Evolutionary conservation across 2,329 filamentous ascomycete genomes (phyloP), one percentile per base, ranked within the genome.

Genomic region (Paraconiothyrium sp.): DNA sequence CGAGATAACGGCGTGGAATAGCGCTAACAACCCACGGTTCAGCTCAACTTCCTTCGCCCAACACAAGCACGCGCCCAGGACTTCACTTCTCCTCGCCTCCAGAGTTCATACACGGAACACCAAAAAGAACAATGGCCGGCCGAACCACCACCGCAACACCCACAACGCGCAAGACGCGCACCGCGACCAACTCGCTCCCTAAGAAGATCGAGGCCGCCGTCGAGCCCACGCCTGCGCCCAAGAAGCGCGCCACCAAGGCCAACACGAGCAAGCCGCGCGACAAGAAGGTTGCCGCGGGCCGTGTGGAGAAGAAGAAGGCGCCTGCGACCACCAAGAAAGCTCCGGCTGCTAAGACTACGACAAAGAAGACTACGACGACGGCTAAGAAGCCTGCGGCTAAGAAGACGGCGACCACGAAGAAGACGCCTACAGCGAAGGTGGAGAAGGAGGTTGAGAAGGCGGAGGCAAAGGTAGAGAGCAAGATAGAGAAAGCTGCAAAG

Each of bases 111-210:
- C 22, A 48, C 34, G n/a, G 14, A 8, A 30, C 10, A 3, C 20
- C 39, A 41, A 6, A 35, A 49, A 47, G 32, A n/a, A 52, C 4
- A n/a, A 72, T 73, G 72, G 63, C 65, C 47, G 67, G 68, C 37
- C n/a, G 43, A 24, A 46, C 43, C 43, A 20, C 43, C 20, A 22
- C 43, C 43, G 43, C 43, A 9, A 46, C 43, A 20, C 43, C 43
- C 20, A 46, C 43, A 20, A 46, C 43, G 43, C 43, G 43, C 43
- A 69, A 66, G 46, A 75, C 71, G 7, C 72, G 72, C 74, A 85
- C 84, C 54, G 76, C 78, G 68, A 85, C 84, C 39, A 84, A 84
- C 80, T 82, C 84, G 14, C 47, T 59, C 8, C 60, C 60, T 47
- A 47, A 52, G 24, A 49, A 58, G 52, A 57, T 49, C 37, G 48